Base-by-base conservation (phyloP, 768 basidiomycete species). In the Podaxis sp. region DNA sequence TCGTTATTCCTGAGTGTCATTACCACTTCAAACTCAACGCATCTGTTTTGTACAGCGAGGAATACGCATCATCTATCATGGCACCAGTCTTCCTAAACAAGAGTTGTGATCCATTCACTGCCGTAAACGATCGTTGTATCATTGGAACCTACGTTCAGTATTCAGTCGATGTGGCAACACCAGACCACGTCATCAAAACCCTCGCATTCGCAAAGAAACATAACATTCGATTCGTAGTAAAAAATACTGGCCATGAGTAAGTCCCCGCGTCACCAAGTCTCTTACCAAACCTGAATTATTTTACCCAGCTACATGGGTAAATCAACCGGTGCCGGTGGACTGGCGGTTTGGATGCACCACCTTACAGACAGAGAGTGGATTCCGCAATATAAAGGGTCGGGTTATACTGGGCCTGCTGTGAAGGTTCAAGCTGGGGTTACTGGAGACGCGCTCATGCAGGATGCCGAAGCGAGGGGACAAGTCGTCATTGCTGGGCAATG, bases 241-340 rank as follows among this genome's bases (percentile, higher is more conserved):
- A 67, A 38, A 71, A 69, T 53, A 68, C 68, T 13, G 70, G 70
- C 12, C 70, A 71, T 46, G 70, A 71, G 56, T 65, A 20, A 30
- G 50, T 57, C 33, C 20, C 49, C 20, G 12, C 10, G 22, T 13
- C 44, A 12, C n/a, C 30, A 33, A 1, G 20, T 12, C 22, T 44
- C 33, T 2, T 13, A 53, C 12, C 48, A 62, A 28, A n/a, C 22
- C 50, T 54, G 5, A 60, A 28, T 50, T 36, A 13, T 54, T 56
- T 36, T 28, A 11, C 38, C 49, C 7, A 60, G 65, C 51, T 68
- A 67, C 54, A 68, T 71, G 66, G 68, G 67, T 8, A 63, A 67
- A 40, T 69, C 68, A 4, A 67, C 68, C 15, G 70, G 70, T 12
- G 68, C 58, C 33, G 66, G 70, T 2, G 54, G 67, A 6, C 49